Base-by-base conservation (phyloP, 257 asterid species). In the Coffea canephora region DNA sequence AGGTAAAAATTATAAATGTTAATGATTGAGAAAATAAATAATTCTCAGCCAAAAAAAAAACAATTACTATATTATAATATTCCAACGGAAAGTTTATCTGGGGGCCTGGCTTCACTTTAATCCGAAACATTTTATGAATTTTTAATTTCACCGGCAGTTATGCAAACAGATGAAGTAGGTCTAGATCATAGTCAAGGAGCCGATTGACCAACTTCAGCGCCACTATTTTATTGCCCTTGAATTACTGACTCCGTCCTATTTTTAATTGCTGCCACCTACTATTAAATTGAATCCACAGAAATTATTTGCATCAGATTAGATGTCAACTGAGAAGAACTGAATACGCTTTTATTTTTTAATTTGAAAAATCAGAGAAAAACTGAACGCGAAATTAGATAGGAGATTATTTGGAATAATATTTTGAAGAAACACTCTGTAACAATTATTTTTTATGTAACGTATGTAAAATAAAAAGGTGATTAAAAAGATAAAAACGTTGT, bases 171-270 rank as follows among this genome's bases (percentile, higher is more conserved):
- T 21, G 36, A 27, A 5, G 43, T 74, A 8, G 4, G 14, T 8
- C 59, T 41, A 71, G 79, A 76, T 61, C 71, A 39, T 43, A 61
- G 79, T 45, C 79, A 41, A 61, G 71, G 71, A 43, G 43, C 2
- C 14, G 59, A 39, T 76, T 76, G 79, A 76, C 46, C 46, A 61
- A 65, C 71, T 62, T 62, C 46, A 14, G 65, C 65, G 77, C 62
- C 77, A 49, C 27, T 73, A 73, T 73, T 50, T 73, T 73, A 73
- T 73, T 49, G 39, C 45, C 77, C 6, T 73, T 31, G 27, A n/a
- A 50, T 14, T 50, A 45, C 65, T 27, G 13, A 23, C 25, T 23
- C 11, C 9, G 43, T 3, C 1, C 12, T n/a, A n/a, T 46, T 34
- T 46, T 34, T 68, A 39, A 39, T 34, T 23, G 19, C 75, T n/a